A percentile compares a stretch with the other conserved stretches of the same genome.
These are phyloP conservation scores for Phytophthora citrophthora DNA, from an alignment of 352 stramenopile species.

Conservation along the genomic window DNA sequence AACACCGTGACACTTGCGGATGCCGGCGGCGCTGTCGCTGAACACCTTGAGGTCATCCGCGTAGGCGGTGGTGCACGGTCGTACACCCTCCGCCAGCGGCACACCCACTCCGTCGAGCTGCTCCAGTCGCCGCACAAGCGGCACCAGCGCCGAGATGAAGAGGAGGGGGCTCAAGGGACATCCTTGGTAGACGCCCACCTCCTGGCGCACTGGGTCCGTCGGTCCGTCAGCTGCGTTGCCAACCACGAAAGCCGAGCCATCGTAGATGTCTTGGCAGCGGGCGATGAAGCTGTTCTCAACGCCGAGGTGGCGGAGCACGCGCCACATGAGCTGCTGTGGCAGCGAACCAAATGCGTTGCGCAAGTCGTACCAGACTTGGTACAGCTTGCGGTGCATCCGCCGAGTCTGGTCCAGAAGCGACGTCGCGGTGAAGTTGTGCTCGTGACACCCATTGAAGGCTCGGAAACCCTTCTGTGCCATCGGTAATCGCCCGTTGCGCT, in stretches of 20 bases:
- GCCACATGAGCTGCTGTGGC: not conserved
- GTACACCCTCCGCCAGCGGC: not conserved
- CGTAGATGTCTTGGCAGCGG: conserved; percentile 9
- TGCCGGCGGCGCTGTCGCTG: conserved; percentile 16
- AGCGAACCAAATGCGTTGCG: conserved; percentile 28
- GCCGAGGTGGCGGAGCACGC: not conserved
- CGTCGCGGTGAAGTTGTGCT: conserved; percentile 36
- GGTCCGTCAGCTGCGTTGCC: conserved; percentile 24
- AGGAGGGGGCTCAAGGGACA: conserved; percentile 36
- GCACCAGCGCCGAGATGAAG: conserved; percentile 22
- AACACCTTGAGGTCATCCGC: conserved; percentile 36
- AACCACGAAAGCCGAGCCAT: conserved; percentile 10
- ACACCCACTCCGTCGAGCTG: not conserved
- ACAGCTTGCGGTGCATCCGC: conserved; percentile 11
- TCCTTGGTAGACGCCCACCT: conserved; percentile 26
- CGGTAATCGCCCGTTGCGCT: conserved; percentile 20
- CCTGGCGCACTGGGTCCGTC: not conserved
- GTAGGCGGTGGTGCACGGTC: conserved; percentile 13
- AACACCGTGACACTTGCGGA: conserved; percentile 11
- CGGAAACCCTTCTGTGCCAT: conserved; percentile 35
- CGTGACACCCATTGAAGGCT: conserved; percentile 27
- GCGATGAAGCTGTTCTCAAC: conserved; percentile 5
- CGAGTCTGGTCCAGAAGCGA: conserved; percentile 27
- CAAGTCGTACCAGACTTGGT: conserved; percentile 37
- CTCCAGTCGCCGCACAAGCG: not conserved